Conservation (phyloP, 495 filamentous ascomycete species). For the Penicillium maclennaniae region DNA sequence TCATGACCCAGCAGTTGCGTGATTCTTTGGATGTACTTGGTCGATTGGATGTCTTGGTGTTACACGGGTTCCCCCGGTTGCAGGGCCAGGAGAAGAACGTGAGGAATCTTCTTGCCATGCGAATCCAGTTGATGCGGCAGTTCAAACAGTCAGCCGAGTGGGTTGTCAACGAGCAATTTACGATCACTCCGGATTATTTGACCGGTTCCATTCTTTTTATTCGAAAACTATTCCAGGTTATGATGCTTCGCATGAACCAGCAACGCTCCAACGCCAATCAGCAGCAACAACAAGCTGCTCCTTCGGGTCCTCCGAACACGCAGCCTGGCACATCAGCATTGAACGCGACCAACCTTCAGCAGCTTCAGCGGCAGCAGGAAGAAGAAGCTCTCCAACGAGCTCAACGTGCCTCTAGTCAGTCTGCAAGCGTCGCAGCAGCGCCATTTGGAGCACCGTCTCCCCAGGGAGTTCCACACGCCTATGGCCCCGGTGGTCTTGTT, state of each 20-base stretch:
- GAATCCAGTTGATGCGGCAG: constrained; percentile 56
- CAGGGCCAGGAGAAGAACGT: constrained; percentile 41
- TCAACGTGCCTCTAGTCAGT: constrained; percentile 54
- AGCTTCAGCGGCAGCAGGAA: constrained; percentile 43
- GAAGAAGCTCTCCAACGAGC: constrained; percentile 44
- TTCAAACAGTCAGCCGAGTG: constrained; percentile 49
- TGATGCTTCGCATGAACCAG: constrained; percentile 38
- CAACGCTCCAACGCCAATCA: constrained; percentile 26
- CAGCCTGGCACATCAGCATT: constrained; percentile 46
- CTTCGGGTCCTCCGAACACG: constrained; percentile 19
- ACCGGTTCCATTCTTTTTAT: constrained; percentile 46
- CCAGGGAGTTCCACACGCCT: constrained; percentile 59
- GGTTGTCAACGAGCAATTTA: constrained; percentile 53
- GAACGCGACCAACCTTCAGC: constrained; percentile 64
- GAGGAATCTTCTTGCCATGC: constrained; percentile 43
- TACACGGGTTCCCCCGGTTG: constrained; percentile 33
- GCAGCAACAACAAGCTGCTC: constrained; percentile 11
- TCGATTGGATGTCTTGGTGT: constrained; percentile 40
- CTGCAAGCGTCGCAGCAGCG: constrained; percentile 59
- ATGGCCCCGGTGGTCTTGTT: constrained; percentile 44
- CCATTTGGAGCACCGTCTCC: constrained; percentile 68
- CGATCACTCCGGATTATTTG: constrained; percentile 54
- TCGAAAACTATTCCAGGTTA: constrained; percentile 37
- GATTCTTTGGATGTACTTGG: constrained; percentile 39
- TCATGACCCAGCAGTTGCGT: constrained; percentile 47